Evolutionary conservation across 495 filamentous ascomycete species (phyloP), one percentile per base, ranked within the genome.

Genomic region (Aspergillus affinis): DNA sequence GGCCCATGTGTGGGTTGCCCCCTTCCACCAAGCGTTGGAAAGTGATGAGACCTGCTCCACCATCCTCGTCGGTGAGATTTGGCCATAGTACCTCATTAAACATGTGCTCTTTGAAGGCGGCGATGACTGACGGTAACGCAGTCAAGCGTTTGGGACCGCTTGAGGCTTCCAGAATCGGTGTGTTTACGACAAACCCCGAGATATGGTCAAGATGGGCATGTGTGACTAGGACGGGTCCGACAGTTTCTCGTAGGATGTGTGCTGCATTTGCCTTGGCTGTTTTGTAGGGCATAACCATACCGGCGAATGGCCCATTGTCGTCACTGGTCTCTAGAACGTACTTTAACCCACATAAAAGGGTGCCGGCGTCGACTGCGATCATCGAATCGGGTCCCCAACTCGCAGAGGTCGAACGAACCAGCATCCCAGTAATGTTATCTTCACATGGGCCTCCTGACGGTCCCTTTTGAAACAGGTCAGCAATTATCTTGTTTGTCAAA

Each of bases 61-160:
- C 91, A 70, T 96, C 92, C 76, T 98, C 95, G 72, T 98, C 92
- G 0, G 92, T 94, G 36, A 98, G 78, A 64, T 98, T 98, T 0
- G 94, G 94, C 95, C 95, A 98, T 54, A 98, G 95, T 48, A 97
- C 73, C 68, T 97, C 92, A 75, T 98, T 98, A 78, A 98, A 98
- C 57, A 98, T 89, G 72, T 98, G 92, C 10, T 80, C 84, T 68
- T 97, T 97, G 69, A 98, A 85, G 3, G 93, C 92, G 15, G 87
- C 78, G 48, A 98, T 91, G 36, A 92, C 93, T 18, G 84, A 87
- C 0, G 93, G 92, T 3, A 97, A 75, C 8, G 89, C 94, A 6
- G 92, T 91, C 10, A 98, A 75, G 20, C 87, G 81, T 70, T 97
- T 98, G 7, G 91, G 90, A 15, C 84, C 83, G 48, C 78, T 80